These are phyloP conservation scores for Hygrophorus pudorinus DNA, from an alignment of 768 basidiomycete species.

Conservation along the genomic window DNA sequence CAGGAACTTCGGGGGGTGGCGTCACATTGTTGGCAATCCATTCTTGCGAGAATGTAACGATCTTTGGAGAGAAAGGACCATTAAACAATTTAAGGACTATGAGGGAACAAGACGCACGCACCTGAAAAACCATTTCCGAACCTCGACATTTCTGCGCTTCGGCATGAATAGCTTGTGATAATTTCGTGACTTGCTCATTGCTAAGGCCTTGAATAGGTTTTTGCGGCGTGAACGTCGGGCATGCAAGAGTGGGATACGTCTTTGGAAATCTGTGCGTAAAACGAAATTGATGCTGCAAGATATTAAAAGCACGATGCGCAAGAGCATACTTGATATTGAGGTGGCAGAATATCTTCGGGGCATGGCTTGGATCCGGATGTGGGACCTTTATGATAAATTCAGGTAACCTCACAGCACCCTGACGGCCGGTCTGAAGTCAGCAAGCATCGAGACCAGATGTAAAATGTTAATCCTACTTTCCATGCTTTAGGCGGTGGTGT, in stretches of 20 bases:
- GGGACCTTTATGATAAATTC: conserved; percentile 70
- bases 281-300: conserved; percentile 1
- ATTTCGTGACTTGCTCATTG: conserved; percentile 43
- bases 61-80: conserved; percentile 25
- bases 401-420: conserved; percentile 61
- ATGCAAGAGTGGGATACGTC: conserved; percentile 69
- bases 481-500: conserved; percentile 71
- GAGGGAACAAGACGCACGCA: conserved; percentile 18
- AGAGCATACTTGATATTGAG: conserved; percentile 56
- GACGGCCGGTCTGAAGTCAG: neutral
- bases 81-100: neutral
- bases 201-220: conserved; percentile 53
- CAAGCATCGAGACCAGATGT: neutral
- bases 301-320: neutral
- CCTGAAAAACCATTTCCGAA: conserved; percentile 73
- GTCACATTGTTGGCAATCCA: conserved; percentile 54
- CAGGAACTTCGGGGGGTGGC: conserved; percentile 47
- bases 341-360: conserved; percentile 51
- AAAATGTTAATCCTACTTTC: conserved; percentile 43
- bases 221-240: conserved; percentile 58
- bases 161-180: conserved; percentile 49
- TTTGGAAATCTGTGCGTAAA: conserved; percentile 52
- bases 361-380: conserved; percentile 50
- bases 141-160: conserved; percentile 61
- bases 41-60: conserved; percentile 58